phyloP scores from a whole-genome alignment of 805 yeast species.

The Candida coquimbonensis region DNA sequence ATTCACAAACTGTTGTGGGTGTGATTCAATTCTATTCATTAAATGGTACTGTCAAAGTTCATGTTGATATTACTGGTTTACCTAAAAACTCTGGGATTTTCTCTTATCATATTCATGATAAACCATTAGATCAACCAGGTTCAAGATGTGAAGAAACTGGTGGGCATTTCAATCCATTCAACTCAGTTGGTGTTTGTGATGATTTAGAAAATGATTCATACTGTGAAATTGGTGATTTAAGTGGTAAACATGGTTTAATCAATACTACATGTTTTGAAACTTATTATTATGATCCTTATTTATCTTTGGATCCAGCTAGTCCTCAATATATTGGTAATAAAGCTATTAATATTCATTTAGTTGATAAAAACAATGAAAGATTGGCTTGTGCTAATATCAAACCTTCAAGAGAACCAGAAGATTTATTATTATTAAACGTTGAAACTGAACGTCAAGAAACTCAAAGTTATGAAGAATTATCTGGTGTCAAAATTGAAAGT shows the following conservation, averaged over 20 bases:
- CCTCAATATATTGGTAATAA: slow-evolving; percentile 54
- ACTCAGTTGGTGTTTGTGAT: slow-evolving; percentile 48
- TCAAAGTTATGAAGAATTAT: slow-evolving; percentile 19
- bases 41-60: slow-evolving; percentile 56
- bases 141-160: slow-evolving; percentile 52
- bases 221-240: slow-evolving; percentile 69
- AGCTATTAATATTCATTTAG: slow-evolving; percentile 50
- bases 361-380: slow-evolving; percentile 37
- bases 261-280: slow-evolving; percentile 63
- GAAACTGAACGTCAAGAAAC: slow-evolving; percentile 22
- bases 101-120: slow-evolving; percentile 60
- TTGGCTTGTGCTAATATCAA: slow-evolving; percentile 58
- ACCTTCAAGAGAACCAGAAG: slow-evolving; percentile 23
- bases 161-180: slow-evolving; percentile 57
- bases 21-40: slow-evolving; percentile 52
- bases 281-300: slow-evolving; percentile 54
- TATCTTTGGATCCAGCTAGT: slow-evolving; percentile 51
- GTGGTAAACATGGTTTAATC: slow-evolving; percentile 73
- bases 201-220: slow-evolving; percentile 41
- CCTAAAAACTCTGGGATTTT: slow-evolving; percentile 65
- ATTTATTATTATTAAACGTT: slow-evolving; percentile 20
- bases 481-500: slow-evolving; percentile 14
- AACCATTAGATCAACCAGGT: slow-evolving; percentile 38
- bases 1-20: slow-evolving; percentile 37
- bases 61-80: slow-evolving; percentile 63